These are phyloP conservation scores for Cunninghamia lanceolata DNA, from an alignment of 75 land plant species.

Conservation along the genomic window DNA sequence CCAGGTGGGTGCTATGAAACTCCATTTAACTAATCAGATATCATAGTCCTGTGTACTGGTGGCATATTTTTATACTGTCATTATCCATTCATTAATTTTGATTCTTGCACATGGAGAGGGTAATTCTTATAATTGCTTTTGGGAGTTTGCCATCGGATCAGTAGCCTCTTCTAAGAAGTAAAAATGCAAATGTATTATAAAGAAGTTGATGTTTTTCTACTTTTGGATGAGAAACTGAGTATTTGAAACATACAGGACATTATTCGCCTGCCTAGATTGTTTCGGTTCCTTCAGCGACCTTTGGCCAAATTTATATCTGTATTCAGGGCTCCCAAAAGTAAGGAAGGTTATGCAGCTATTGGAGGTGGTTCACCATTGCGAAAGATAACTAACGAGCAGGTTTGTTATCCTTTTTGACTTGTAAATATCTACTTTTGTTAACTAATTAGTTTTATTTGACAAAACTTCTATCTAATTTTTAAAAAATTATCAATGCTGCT, in stretches of 20 bases:
- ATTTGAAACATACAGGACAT: conserved; percentile 57
- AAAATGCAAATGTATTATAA: neutral
- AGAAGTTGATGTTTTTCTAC: neutral
- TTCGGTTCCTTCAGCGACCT: conserved; percentile 70
- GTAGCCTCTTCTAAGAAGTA: neutral
- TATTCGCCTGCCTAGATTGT: conserved; percentile 74
- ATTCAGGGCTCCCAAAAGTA: conserved; percentile 82
- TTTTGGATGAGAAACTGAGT: neutral
- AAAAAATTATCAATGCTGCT: neutral
- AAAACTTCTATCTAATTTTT: neutral
- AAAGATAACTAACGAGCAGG: conserved; percentile 87
- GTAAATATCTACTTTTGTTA: neutral
- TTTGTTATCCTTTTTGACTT: conserved; percentile 7
- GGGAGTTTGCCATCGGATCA: neutral
- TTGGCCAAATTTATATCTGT: conserved; percentile 73
- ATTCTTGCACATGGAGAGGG: neutral
- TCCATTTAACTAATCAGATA: neutral
- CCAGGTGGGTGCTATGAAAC: neutral
- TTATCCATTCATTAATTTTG: neutral
- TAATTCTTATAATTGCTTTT: neutral
- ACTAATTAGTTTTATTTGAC: neutral
- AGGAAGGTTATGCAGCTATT: conserved; percentile 87
- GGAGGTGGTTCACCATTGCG: conserved; percentile 94
- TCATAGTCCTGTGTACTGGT: neutral
- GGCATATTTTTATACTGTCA: neutral